Conservation (phyloP, 306 rosid genomes). For the Senna tora region DNA sequence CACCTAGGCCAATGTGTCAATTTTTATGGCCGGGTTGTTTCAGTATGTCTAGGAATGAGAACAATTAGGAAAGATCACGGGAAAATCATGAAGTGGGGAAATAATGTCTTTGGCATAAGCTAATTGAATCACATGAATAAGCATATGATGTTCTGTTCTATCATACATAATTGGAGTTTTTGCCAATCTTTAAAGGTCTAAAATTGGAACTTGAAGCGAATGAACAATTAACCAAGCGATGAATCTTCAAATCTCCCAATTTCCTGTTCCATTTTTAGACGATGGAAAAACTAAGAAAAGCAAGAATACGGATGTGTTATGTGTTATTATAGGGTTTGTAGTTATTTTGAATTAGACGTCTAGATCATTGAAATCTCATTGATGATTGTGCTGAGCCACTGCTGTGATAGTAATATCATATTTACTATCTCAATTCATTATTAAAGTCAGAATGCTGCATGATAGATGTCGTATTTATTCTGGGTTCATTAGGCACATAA, state of each 20-base stretch:
- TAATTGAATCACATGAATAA: background rate
- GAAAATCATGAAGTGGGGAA: slow-evolving; percentile 17
- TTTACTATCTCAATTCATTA: slow-evolving; percentile 4
- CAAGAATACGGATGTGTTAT: background rate
- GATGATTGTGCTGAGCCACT: background rate
- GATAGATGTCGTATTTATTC: background rate
- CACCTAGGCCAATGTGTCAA: background rate
- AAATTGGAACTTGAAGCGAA: background rate
- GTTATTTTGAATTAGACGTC: slow-evolving; percentile 5
- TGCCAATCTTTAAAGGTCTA: background rate
- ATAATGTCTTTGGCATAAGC: slow-evolving; percentile 2
- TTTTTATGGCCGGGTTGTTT: background rate
- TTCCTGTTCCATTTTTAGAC: background rate
- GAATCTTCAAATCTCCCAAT: background rate
- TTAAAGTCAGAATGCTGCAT: background rate
- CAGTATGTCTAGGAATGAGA: background rate
- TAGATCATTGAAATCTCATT: slow-evolving; percentile 21
- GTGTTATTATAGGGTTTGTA: slow-evolving; percentile 3
- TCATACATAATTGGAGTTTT: background rate
- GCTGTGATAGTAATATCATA: slow-evolving; percentile 8
- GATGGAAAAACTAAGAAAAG: too few species aligned
- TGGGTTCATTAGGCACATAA: background rate
- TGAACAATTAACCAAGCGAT: background rate
- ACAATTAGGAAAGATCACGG: background rate
- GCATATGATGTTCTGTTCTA: background rate